These are phyloP conservation scores for Globisporangium spinosum DNA, from an alignment of 352 stramenopile genomes.

Conservation along the genomic window DNA sequence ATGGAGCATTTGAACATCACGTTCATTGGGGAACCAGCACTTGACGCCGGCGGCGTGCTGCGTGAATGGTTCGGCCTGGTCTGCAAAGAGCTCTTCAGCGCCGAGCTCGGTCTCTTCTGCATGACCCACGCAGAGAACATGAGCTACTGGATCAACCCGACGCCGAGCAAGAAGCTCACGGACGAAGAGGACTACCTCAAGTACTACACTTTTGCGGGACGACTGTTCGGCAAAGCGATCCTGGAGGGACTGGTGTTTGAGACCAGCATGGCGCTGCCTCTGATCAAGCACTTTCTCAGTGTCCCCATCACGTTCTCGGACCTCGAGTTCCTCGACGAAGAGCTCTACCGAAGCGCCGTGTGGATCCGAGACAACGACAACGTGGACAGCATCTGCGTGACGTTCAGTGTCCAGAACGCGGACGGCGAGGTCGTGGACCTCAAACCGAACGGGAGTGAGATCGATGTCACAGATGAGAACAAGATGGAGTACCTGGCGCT, in stretches of 20 bases:
- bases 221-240: constrained; percentile 97
- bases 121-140: constrained; percentile 73
- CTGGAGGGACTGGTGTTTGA: constrained; percentile 96
- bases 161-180: constrained; percentile 20
- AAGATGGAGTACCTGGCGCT: constrained; percentile 93
- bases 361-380: constrained; percentile 75
- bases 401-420: constrained; percentile 67
- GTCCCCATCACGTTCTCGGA: constrained; percentile 86
- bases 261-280: constrained; percentile 91
- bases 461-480: constrained; percentile 94
- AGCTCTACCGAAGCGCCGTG: constrained; percentile 64
- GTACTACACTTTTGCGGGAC: constrained; percentile 95
- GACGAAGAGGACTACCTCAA: constrained; percentile 60
- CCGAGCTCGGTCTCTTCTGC: constrained; percentile 60
- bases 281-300: constrained; percentile 81
- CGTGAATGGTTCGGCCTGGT: constrained; percentile 82
- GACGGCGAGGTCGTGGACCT: constrained; percentile 86
- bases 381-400: constrained; percentile 68
- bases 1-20: constrained; percentile 71
- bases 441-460: constrained; percentile 83
- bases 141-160: constrained; percentile 82
- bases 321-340: constrained; percentile 80
- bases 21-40: constrained; percentile 62
- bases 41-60: constrained; percentile 73
- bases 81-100: constrained; percentile 73